A percentile compares a stretch with the other conserved stretches of the same genome.
phyloP scores from a whole-genome alignment of 441 rosid species.

The Gossypium schwendimanii region DNA sequence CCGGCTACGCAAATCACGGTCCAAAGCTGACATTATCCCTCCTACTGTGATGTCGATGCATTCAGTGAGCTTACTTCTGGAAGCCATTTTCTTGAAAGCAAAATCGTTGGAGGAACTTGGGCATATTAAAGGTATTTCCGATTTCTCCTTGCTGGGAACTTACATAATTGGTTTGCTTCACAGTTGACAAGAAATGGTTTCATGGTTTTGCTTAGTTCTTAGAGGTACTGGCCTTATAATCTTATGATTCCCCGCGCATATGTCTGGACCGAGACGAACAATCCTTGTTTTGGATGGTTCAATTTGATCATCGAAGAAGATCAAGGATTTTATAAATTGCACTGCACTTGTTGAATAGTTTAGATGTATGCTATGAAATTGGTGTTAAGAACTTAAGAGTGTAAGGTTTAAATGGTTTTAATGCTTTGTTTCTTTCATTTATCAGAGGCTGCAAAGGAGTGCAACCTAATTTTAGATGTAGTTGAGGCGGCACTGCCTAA shows the following conservation, averaged over 20 bases:
- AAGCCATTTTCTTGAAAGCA: constrained; percentile 79
- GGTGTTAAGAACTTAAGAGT: background rate
- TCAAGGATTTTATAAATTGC: background rate
- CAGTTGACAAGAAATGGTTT: background rate
- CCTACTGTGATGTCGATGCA: constrained; percentile 68
- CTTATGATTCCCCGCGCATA: background rate
- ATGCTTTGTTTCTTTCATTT: constrained; percentile 21
- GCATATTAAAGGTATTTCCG: constrained; percentile 42
- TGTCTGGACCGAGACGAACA: background rate
- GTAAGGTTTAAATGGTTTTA: constrained; percentile 15
- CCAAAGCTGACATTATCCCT: constrained; percentile 42
- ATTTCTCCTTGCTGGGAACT: background rate
- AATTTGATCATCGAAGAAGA: background rate
- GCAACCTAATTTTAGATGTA: constrained; percentile 58
- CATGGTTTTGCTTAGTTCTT: background rate
- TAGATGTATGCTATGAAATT: background rate
- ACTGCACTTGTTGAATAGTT: background rate
- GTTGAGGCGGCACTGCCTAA: constrained; percentile 69
- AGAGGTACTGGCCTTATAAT: background rate
- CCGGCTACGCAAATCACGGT: constrained; percentile 45
- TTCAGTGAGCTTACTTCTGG: constrained; percentile 78
- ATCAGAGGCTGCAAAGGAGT: constrained; percentile 86
- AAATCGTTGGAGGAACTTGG: constrained; percentile 71
- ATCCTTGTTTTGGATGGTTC: background rate
- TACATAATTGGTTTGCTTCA: background rate